These are phyloP conservation scores for Saccharomycopsis vini DNA, from an alignment of 805 yeast species.

Conservation along the genomic window DNA sequence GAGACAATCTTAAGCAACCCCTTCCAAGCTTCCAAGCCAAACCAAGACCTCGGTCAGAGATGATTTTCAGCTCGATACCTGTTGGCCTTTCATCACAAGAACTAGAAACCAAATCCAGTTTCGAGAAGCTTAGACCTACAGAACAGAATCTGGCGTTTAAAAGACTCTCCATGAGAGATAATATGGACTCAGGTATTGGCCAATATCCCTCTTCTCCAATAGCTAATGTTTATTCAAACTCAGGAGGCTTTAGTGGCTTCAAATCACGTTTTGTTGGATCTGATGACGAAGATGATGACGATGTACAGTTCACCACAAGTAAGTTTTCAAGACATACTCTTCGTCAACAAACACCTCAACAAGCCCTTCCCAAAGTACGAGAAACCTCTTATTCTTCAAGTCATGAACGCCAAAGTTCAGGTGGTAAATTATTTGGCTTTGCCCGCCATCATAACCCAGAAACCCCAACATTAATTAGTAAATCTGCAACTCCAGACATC, in stretches of 20 bases:
- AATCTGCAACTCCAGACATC: constrained; percentile 3
- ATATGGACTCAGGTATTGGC: too few species aligned
- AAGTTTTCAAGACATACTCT: constrained; percentile 7
- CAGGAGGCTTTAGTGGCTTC: constrained; percentile 9
- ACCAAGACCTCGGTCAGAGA: constrained; percentile 2
- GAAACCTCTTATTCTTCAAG: not conserved
- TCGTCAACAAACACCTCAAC: not conserved
- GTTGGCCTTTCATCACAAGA: not conserved
- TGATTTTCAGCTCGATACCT: not conserved
- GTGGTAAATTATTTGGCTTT: constrained; percentile 10
- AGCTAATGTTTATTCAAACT: not conserved
- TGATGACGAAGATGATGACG: constrained; percentile 16
- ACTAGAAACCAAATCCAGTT: constrained; percentile 17
- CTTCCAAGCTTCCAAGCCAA: not conserved
- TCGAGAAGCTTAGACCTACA: constrained; percentile 14
- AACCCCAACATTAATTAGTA: not conserved
- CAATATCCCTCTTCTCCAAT: not conserved
- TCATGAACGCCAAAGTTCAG: not conserved
- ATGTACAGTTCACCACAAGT: not conserved
- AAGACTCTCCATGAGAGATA: constrained; percentile 17
- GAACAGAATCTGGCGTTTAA: constrained; percentile 14
- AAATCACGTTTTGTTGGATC: constrained; percentile 18
- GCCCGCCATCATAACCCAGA: constrained; percentile 4
- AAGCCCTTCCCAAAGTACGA: not conserved
- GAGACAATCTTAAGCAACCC: not conserved